Conservation (phyloP, 768 basidiomycete genomes). For the Lactarius hengduanensis region DNA sequence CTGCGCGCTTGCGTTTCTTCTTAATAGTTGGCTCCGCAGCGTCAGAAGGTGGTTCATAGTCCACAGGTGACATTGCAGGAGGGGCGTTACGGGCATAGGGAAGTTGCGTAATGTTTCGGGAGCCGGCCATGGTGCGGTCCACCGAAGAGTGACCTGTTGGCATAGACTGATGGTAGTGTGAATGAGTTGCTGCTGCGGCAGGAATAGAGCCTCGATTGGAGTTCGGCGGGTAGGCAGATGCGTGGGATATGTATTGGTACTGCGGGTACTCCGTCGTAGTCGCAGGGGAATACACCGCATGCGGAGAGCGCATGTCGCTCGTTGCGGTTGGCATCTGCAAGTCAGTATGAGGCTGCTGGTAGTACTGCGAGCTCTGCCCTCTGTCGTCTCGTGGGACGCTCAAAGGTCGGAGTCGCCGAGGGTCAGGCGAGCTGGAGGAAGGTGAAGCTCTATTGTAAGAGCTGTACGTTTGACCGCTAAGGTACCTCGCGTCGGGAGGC, state of each 20-base stretch:
- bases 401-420: slow-evolving; percentile 18
- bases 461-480: not conserved
- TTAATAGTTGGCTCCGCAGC: slow-evolving; percentile 67
- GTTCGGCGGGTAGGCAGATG: slow-evolving; percentile 6
- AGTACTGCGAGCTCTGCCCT: slow-evolving; percentile 10
- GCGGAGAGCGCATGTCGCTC: slow-evolving; percentile 23
- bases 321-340: slow-evolving; percentile 14
- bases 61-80: slow-evolving; percentile 26
- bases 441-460: slow-evolving; percentile 22
- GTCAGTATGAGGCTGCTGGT: slow-evolving; percentile 9
- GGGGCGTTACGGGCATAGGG: slow-evolving; percentile 49
- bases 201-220: slow-evolving; percentile 30
- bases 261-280: slow-evolving; percentile 6
- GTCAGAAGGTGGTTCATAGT: slow-evolving; percentile 30
- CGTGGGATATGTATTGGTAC: slow-evolving; percentile 6
- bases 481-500: slow-evolving; percentile 16
- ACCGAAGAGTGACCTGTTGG: slow-evolving; percentile 37
- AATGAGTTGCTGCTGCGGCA: slow-evolving; percentile 22
- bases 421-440: slow-evolving; percentile 1
- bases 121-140: slow-evolving; percentile 30
- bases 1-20: slow-evolving; percentile 86
- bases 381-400: slow-evolving; percentile 12
- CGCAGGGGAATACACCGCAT: slow-evolving; percentile 13
- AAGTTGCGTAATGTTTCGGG: slow-evolving; percentile 39
- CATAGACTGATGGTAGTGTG: slow-evolving; percentile 27